Conservation (phyloP, 2,329 filamentous ascomycete genomes). For the Periconia sp. region DNA sequence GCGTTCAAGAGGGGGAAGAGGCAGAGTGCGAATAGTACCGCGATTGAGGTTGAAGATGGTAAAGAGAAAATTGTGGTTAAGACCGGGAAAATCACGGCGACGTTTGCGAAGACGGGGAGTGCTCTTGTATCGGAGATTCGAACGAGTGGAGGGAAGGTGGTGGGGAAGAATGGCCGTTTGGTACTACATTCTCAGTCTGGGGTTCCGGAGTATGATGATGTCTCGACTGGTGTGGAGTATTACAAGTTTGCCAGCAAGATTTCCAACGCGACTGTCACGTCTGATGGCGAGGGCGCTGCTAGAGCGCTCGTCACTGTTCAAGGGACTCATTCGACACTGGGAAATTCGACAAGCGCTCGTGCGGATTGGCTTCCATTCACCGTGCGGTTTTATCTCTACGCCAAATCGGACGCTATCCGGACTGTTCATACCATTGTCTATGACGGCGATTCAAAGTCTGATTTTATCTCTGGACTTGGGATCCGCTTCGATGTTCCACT, state of each 20-base stretch:
- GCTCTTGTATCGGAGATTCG: slow-evolving; percentile 32
- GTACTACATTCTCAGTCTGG: slow-evolving; percentile 57
- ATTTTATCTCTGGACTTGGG: slow-evolving; percentile 59
- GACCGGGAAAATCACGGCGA: slow-evolving; percentile 36
- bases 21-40: slow-evolving; percentile 18
- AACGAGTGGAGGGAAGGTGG: slow-evolving; percentile 42
- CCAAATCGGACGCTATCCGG: slow-evolving; percentile 57
- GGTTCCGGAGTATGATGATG: slow-evolving; percentile 42
- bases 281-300: slow-evolving; percentile 43
- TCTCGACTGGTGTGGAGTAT: slow-evolving; percentile 41
- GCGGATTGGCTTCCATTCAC: slow-evolving; percentile 58
- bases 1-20: slow-evolving; percentile 6
- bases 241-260: slow-evolving; percentile 55
- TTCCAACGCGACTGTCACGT: slow-evolving; percentile 53
- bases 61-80: slow-evolving; percentile 27
- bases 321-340: slow-evolving; percentile 38
- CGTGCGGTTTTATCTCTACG: slow-evolving; percentile 62
- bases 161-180: slow-evolving; percentile 45
- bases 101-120: slow-evolving; percentile 37
- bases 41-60: slow-evolving; percentile 27
- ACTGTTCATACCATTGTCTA: slow-evolving; percentile 61
- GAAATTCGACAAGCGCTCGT: slow-evolving; percentile 32
- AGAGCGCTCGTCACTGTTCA: slow-evolving; percentile 53
- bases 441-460: slow-evolving; percentile 52
- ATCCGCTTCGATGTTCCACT: slow-evolving; percentile 60